These are phyloP conservation scores for Vanilla planifolia DNA, from an alignment of 106 monocot species.

Conservation along the genomic window DNA sequence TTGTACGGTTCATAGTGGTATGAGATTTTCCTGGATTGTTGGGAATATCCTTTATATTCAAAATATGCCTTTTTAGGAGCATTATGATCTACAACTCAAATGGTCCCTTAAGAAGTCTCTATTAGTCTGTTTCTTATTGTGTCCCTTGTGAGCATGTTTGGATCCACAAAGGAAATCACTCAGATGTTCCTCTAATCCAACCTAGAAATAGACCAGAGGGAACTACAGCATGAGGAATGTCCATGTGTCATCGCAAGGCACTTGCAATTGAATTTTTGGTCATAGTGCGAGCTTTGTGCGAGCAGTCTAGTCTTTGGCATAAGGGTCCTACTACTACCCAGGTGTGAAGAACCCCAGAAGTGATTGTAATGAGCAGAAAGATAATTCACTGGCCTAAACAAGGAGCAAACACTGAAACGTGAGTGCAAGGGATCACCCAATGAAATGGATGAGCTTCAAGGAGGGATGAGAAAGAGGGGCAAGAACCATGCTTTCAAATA, in stretches of 20 bases:
- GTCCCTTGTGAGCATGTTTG: no score
- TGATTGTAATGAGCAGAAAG: conserved; percentile 10
- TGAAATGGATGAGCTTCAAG: no score
- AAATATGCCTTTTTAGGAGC: conserved; percentile 11
- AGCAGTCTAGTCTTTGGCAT: conserved; percentile 7
- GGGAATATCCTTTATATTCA: not conserved
- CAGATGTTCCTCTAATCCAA: conserved; percentile 23
- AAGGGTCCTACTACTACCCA: conserved; percentile 19
- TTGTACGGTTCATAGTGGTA: not conserved
- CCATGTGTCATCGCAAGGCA: conserved; percentile 1
- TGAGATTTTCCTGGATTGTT: not conserved
- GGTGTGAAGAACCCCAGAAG: conserved; percentile 9
- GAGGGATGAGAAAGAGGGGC: no score
- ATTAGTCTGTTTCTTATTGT: no score
- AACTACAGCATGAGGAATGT: conserved; percentile 10
- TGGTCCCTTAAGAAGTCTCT: conserved; percentile 20
- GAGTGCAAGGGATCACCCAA: no score
- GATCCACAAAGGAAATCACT: conserved; percentile 9
- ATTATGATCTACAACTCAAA: conserved; percentile 12
- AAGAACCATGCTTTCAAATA: no score
- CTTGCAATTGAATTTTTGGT: conserved; percentile 7
- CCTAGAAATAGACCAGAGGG: conserved; percentile 7
- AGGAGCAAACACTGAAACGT: no score
- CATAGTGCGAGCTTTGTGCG: conserved; percentile 6
- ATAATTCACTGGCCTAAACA: no score